Percentiles rank a stretch among this genome's conserved stretches.
Conservation (phyloP, 2,329 filamentous ascomycete genomes). For the Penicillium sumatraense region DNA sequence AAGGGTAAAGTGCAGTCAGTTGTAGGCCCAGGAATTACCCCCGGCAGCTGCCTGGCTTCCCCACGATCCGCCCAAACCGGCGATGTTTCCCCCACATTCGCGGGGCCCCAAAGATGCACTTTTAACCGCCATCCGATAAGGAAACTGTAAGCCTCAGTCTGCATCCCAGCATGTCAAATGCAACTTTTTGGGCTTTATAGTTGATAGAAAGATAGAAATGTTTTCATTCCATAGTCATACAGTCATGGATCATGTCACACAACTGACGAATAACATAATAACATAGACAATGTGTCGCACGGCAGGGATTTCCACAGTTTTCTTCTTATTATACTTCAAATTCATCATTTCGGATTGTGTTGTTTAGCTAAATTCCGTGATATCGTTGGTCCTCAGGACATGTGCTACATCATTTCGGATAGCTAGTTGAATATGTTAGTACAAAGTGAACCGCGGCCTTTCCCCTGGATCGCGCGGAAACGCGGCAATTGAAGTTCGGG, state of each 20-base stretch:
- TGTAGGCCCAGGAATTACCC: background rate
- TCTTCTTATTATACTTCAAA: no score
- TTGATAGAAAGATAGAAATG: no score
- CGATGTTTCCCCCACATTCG: conserved; percentile 2
- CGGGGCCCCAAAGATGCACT: background rate
- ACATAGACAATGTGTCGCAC: no score
- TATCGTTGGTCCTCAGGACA: no score
- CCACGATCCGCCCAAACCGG: background rate
- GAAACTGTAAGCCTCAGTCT: background rate
- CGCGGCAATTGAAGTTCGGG: background rate
- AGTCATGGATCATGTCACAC: no score
- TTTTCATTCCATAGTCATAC: no score
- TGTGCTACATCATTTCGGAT: no score
- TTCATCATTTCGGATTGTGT: background rate
- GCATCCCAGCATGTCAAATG: no score
- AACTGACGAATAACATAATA: no score
- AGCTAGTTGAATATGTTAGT: no score
- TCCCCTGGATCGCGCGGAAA: background rate
- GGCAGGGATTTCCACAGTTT: no score
- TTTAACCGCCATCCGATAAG: background rate
- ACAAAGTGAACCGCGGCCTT: background rate
- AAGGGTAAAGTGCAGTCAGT: background rate
- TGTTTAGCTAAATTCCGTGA: background rate
- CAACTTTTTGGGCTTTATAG: no score
- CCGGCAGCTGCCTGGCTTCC: background rate